phyloP scores from a whole-genome alignment of 75 land plant genomes.

The Pinus taeda region DNA sequence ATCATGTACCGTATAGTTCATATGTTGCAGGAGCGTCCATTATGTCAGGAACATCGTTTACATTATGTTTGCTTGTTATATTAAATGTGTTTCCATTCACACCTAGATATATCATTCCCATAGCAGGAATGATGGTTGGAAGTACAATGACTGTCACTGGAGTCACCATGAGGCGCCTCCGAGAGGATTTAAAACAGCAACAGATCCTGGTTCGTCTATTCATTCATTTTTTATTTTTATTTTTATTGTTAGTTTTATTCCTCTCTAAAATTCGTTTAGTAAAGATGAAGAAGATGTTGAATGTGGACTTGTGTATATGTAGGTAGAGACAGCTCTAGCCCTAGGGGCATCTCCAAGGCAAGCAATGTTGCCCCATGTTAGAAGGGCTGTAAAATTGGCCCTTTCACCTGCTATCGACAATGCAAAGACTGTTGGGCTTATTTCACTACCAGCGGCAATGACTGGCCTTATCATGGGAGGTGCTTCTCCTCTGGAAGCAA shows the following conservation, averaged over 20 bases:
- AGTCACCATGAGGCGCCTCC: constrained; percentile 83
- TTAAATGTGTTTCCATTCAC: constrained; percentile 86
- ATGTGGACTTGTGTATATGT: neutral
- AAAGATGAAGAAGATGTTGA: neutral
- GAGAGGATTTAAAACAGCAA: constrained; percentile 84
- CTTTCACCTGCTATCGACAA: constrained; percentile 88
- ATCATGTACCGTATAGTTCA: constrained; percentile 74
- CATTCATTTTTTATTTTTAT: neutral
- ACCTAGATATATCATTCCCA: constrained; percentile 89
- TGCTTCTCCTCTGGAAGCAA: constrained; percentile 89
- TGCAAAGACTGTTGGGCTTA: constrained; percentile 91
- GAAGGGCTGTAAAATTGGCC: constrained; percentile 71
- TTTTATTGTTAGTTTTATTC: too few relatives aligned
- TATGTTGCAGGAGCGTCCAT: constrained; percentile 81
- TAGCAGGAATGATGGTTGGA: constrained; percentile 96
- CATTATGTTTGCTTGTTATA: constrained; percentile 65
- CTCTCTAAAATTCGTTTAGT: too few relatives aligned
- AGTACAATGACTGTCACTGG: constrained; percentile 97
- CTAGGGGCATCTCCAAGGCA: constrained; percentile 94
- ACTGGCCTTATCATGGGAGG: constrained; percentile 98
- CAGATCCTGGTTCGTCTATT: constrained; percentile 45
- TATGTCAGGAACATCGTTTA: constrained; percentile 69
- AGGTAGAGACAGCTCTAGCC: constrained; percentile 97
- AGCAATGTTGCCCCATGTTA: constrained; percentile 73
- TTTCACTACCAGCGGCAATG: constrained; percentile 94